phyloP scores from a whole-genome alignment of 2,329 filamentous ascomycete genomes.

The Aspergillus ruber region DNA sequence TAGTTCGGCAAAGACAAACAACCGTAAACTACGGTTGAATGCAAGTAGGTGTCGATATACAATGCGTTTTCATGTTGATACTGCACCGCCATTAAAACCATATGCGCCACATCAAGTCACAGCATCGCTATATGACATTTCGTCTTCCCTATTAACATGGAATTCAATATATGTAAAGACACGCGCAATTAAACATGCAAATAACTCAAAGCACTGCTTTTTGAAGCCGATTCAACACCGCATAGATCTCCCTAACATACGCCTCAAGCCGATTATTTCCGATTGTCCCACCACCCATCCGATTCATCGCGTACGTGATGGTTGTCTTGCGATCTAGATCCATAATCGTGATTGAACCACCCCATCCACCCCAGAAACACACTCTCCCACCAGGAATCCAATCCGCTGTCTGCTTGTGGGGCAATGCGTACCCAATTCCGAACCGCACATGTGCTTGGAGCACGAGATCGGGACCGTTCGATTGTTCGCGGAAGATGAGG shows the following conservation, averaged over 20 bases:
- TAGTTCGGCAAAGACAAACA: too few species aligned
- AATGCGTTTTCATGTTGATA: not conserved
- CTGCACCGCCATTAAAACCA: not conserved
- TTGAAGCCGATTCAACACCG: conserved; percentile 1
- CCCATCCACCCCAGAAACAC: conserved; percentile 43
- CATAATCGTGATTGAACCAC: conserved; percentile 40
- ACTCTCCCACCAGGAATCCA: conserved; percentile 27
- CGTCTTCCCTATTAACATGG: not conserved
- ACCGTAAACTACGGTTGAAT: too few species aligned
- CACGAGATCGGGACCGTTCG: conserved; percentile 37
- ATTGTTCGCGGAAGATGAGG: conserved; percentile 42
- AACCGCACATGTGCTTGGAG: conserved; percentile 30
- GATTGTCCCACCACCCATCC: conserved; percentile 29
- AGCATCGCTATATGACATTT: too few species aligned
- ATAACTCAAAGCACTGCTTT: not conserved
- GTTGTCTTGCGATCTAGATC: conserved; percentile 40
- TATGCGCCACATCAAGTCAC: too few species aligned
- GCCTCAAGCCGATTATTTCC: conserved; percentile 22
- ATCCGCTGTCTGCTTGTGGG: conserved; percentile 17
- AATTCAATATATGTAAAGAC: not conserved
- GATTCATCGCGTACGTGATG: conserved; percentile 44
- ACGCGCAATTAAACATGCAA: not conserved
- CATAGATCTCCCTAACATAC: conserved; percentile 30
- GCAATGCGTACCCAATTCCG: conserved; percentile 39
- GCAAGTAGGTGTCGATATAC: too few species aligned